Evolutionary conservation across 495 filamentous ascomycete species (phyloP).

Genomic region (Aspergillus ostianus): DNA sequence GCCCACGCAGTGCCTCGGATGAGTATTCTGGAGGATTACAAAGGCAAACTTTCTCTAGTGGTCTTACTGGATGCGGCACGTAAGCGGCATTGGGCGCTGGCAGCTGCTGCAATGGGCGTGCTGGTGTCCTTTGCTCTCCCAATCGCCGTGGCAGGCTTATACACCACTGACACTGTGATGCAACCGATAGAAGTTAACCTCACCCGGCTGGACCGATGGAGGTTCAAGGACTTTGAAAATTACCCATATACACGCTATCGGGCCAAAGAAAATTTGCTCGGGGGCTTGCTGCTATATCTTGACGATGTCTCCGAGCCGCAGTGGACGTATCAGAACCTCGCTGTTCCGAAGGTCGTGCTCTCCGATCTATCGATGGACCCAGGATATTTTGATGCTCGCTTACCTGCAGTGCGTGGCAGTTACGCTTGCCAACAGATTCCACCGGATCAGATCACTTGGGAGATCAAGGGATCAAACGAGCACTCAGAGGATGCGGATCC

Average conservation of each 20-base stretch:
- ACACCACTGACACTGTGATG: conserved; percentile 7
- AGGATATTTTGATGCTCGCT: not conserved
- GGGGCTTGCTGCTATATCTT: conserved; percentile 6
- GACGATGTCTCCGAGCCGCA: conserved; percentile 15
- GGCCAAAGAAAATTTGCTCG: not conserved
- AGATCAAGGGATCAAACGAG: too few species aligned
- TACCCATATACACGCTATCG: not conserved
- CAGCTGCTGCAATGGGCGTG: conserved; percentile 13
- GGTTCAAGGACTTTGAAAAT: not conserved
- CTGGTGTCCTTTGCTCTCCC: conserved; percentile 9
- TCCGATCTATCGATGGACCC: not conserved
- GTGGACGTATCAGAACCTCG: conserved; percentile 22
- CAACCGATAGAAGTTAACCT: conserved; percentile 1
- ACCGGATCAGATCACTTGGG: too few species aligned
- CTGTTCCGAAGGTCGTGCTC: conserved; percentile 7
- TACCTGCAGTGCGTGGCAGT: not conserved
- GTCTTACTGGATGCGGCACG: conserved; percentile 8
- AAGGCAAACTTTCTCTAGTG: conserved; percentile 11
- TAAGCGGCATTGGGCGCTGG: conserved; percentile 11
- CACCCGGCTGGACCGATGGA: conserved; percentile 7
- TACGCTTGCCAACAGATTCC: too few species aligned
- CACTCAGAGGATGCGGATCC: too few species aligned
- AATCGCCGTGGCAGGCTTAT: conserved; percentile 17
- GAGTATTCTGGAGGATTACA: conserved; percentile 18
- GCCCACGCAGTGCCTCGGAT: conserved; percentile 1